Evolutionary conservation across 257 asterid species (phyloP).

Genomic region (Craterostigma plantagineum): DNA sequence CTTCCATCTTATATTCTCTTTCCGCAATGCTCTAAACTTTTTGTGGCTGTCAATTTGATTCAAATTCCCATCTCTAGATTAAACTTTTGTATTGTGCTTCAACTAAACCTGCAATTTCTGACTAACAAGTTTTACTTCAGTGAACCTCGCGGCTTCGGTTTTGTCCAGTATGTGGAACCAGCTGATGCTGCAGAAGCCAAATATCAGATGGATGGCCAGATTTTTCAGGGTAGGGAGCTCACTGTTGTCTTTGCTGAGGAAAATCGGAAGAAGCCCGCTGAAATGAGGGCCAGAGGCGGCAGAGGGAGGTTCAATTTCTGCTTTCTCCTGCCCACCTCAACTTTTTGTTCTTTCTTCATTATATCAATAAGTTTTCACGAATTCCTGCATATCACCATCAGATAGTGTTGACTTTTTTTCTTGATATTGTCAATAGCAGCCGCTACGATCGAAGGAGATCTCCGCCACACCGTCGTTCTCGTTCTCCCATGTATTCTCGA

Average conservation of each 20-base stretch:
- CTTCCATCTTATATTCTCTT: not conserved
- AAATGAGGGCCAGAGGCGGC: slow-evolving; percentile 73
- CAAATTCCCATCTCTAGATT: too few species aligned
- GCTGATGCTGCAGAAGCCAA: slow-evolving; percentile 89
- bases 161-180: slow-evolving; percentile 83
- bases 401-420: not conserved
- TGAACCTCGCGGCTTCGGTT: slow-evolving; percentile 87
- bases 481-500: slow-evolving; percentile 54
- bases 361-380: not conserved
- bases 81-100: not conserved
- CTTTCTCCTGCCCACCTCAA: not conserved
- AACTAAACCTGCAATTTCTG: not conserved
- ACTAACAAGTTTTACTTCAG: slow-evolving; percentile 17
- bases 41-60: too few species aligned
- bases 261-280: slow-evolving; percentile 75
- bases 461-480: slow-evolving; percentile 52
- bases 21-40: too few species aligned
- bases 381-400: not conserved
- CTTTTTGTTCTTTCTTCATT: not conserved
- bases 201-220: slow-evolving; percentile 82
- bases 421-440: slow-evolving; percentile 26
- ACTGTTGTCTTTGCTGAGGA: slow-evolving; percentile 95
- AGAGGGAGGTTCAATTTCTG: slow-evolving; percentile 25
- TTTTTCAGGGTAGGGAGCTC: slow-evolving; percentile 66
- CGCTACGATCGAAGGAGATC: slow-evolving; percentile 68